A percentile compares a stretch with the other conserved stretches of the same genome.
Evolutionary conservation across 208 protist genomes (phyloP).

Genomic region (Trypanosoma avium): DNA sequence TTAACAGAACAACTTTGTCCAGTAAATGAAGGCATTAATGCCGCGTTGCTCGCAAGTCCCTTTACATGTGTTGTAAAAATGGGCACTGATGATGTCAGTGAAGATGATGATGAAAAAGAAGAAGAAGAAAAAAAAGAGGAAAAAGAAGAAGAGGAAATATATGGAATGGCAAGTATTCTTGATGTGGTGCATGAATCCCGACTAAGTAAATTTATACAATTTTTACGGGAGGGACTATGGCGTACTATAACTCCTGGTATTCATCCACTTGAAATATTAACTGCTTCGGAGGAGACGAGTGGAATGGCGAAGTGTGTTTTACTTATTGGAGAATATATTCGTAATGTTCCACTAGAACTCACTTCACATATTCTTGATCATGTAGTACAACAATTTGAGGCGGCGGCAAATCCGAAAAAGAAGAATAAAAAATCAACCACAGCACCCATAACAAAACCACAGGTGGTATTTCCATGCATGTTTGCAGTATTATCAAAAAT

Average conservation of each 20-base stretch:
- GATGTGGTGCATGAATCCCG: constrained; percentile 53
- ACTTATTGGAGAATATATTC: constrained; percentile 82
- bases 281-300: constrained; percentile 24
- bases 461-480: constrained; percentile 64
- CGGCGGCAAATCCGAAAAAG: background rate
- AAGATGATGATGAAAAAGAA: constrained; percentile 14
- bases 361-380: constrained; percentile 75
- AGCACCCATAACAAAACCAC: too few relatives aligned
- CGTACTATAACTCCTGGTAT: constrained; percentile 63
- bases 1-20: constrained; percentile 85
- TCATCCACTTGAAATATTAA: constrained; percentile 67
- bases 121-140: constrained; percentile 27
- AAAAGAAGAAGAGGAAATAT: constrained; percentile 78
- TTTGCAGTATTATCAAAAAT: constrained; percentile 88
- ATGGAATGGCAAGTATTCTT: constrained; percentile 70
- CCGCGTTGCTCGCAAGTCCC: constrained; percentile 54
- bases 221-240: constrained; percentile 64
- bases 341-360: constrained; percentile 81
- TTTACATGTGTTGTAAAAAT: constrained; percentile 80
- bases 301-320: constrained; percentile 58
- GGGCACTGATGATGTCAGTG: constrained; percentile 44
- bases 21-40: constrained; percentile 70
- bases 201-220: constrained; percentile 40
- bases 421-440: background rate
- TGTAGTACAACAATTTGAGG: constrained; percentile 53